Base-by-base conservation (phyloP, 2,329 filamentous ascomycete species). In the Sordariomycetes sp. region DNA sequence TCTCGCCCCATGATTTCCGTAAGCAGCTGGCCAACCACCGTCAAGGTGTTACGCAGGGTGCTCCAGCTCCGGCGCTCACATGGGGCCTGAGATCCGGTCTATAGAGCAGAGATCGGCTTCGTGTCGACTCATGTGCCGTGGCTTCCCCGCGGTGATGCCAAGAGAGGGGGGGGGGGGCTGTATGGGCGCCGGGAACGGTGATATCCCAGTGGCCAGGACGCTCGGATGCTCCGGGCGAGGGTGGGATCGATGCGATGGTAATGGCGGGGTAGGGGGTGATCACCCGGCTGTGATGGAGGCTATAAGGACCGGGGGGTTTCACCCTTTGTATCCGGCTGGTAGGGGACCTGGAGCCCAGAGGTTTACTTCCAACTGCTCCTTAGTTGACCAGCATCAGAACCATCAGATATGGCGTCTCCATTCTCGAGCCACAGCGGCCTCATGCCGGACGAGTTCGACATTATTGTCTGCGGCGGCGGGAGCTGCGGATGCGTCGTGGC, bases 381-480 rank as follows among this genome's bases (percentile, higher is more conserved):
- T n/a, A 45, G 39, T 45, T 45, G 39, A n/a, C 39, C 39, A 15
- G 39, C 8, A 45, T n/a, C 8, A 17, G n/a, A 17, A n/a, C 39
- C 13, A 45, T 45, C 39, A 45, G n/a, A 45, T 17, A 45, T 45
- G 39, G 8, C 39, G 39, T 45, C 39, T 45, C 39, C 39, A 15
- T 54, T 53, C 39, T 28, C 52, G 64, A 60, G 22, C 72, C 72
- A 69, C 67, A 67, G 57, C 59, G 59, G 36, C 36, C 58, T 5
- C 28, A 65, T 90, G 61, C 86, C 86, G 39, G 86, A 90, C 59
- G 87, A 90, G 74, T 87, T 89, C 65, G 87, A 90, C 67, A 89
- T 90, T 64, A 90, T 90, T 64, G 85, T 90, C 34, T 86, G 83
- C 62, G 87, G 87, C 65, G 87, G 87, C 65, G 86, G 86, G 57